Evolutionary conservation across 352 stramenopile species (phyloP), one percentile per base, ranked within the genome.

Genomic region (Paralagenidium karlingii): DNA sequence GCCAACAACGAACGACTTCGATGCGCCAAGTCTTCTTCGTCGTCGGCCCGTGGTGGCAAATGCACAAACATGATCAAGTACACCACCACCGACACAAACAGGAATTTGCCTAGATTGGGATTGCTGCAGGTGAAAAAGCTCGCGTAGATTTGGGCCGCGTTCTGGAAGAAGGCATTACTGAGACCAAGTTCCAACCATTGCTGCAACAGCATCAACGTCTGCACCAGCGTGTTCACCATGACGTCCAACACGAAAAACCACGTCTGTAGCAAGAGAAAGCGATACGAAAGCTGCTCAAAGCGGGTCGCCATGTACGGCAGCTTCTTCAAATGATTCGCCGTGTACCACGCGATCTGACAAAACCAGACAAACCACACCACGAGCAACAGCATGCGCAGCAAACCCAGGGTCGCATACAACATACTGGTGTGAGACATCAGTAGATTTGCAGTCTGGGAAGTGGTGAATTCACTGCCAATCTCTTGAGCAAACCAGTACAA

Each of bases 51-150:
- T 24, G 77, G 71, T 12, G 77, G 77, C 12, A 85, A 50, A 31
- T 91, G 77, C 20, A 88, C 77, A 45, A 83, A 86, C 68, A 91
- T 78, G 41, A 85, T 57, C 25, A 91, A 41, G 44, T 82, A 86
- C 20, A 88, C 77, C 38, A 85, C 83, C 15, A 91, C 63, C 8
- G 74, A 86, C 12, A 88, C 47, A 46, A 91, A 88, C 12, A 91
- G 46, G 9, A 86, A 64, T 37, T 81, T 66, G 15, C 74, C 69
- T 10, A 89, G 45, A 5, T 71, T 82, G 19, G 69, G 54, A 25
- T 63, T 47, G 3, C 62, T 65, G n/a, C n/a, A n/a, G 10, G 55
- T 65, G 33, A 82, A 58, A 38, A 60, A 56, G 34, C 68, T 82
- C 3, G 56, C 49, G 51, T 84, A 87, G 8, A 56, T 71, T 32